Evolutionary conservation across 1,139 yeast genomes (phyloP).

Genomic region (Scheffersomyces lignicola): DNA sequence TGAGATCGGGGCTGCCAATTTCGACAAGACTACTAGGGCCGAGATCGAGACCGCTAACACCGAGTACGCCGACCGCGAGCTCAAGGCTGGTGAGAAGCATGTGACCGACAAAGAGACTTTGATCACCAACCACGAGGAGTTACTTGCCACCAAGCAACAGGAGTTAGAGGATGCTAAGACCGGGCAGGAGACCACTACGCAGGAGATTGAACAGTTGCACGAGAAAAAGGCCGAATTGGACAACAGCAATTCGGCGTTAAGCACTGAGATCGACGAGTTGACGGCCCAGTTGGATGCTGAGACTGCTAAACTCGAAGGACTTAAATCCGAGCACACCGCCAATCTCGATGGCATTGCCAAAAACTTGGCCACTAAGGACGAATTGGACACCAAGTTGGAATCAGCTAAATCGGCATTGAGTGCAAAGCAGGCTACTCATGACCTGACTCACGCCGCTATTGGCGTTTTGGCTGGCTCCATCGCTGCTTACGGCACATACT

Average conservation of each 20-base stretch:
- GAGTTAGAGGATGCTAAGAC: slow-evolving; percentile 51
- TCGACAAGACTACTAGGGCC: slow-evolving; percentile 37
- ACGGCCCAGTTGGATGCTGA: slow-evolving; percentile 43
- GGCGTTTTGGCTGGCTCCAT: slow-evolving; percentile 43
- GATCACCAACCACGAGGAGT: slow-evolving; percentile 45
- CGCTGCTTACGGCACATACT: slow-evolving; percentile 46
- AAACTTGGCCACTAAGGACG: slow-evolving; percentile 41
- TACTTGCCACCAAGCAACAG: slow-evolving; percentile 48
- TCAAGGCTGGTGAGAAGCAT: slow-evolving; percentile 49
- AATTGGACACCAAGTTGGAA: slow-evolving; percentile 38
- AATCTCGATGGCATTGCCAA: slow-evolving; percentile 38
- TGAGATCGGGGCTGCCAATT: slow-evolving; percentile 32
- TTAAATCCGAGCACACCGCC: slow-evolving; percentile 40
- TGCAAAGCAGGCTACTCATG: slow-evolving; percentile 40
- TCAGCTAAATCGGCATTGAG: slow-evolving; percentile 33
- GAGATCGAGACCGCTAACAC: slow-evolving; percentile 48
- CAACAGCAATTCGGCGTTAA: slow-evolving; percentile 45
- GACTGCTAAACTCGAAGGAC: slow-evolving; percentile 38
- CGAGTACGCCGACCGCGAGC: slow-evolving; percentile 49
- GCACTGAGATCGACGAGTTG: slow-evolving; percentile 40
- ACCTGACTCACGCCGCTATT: slow-evolving; percentile 43
- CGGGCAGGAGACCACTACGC: slow-evolving; percentile 46
- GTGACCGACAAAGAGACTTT: slow-evolving; percentile 45
- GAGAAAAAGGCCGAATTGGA: slow-evolving; percentile 43
- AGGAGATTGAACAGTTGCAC: slow-evolving; percentile 45